Base-by-base conservation (phyloP, 2,329 filamentous ascomycete species). In the Aspergillus sojae region DNA sequence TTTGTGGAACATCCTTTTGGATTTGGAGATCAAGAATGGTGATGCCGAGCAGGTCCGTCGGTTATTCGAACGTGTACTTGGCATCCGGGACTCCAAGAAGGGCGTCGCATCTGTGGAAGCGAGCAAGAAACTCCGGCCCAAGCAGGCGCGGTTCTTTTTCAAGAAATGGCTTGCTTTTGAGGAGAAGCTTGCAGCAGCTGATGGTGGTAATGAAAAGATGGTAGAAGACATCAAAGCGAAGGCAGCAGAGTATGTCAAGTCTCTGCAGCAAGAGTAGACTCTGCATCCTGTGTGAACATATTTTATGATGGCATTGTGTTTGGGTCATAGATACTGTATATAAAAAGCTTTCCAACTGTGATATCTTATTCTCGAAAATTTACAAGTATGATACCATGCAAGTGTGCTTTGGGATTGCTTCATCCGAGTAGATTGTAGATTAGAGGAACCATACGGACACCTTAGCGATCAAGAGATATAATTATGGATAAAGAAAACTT, bases 161-260 rank as follows among this genome's bases (percentile, higher is more conserved):
- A 92, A 92, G 81, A 87, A 91, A 70, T 99, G 95, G 95, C 86
- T 91, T 62, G 88, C 91, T 69, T 98, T 93, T 87, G 95, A 99
- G 82, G 88, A 90, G 79, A 86, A 85, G 76, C 80, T 78, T 28
- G 75, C 71, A 23, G 69, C 70, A 36, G 70, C 68, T 19, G 75
- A 77, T 54, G 72, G 87, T 63, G 92, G 91, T 2, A 87, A 89
- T 73, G 81, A 84, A 66, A 92, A 91, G 83, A 86, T 85, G 69
- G 83, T 88, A 56, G 90, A 92, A 74, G 86, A 84, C 70, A 91
- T 93, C 54, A 88, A 88, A 74, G 88, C 86, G 21, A 84, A 88
- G 76, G 91, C 91, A 58, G 85, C 84, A 72, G 89, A 90, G 74
- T 94, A 89, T 85, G 89, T 89, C 46, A 86, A 76, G 69, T 74